Evolutionary conservation across 768 basidiomycete species (phyloP).

Genomic region (Dioszegia crocea): DNA sequence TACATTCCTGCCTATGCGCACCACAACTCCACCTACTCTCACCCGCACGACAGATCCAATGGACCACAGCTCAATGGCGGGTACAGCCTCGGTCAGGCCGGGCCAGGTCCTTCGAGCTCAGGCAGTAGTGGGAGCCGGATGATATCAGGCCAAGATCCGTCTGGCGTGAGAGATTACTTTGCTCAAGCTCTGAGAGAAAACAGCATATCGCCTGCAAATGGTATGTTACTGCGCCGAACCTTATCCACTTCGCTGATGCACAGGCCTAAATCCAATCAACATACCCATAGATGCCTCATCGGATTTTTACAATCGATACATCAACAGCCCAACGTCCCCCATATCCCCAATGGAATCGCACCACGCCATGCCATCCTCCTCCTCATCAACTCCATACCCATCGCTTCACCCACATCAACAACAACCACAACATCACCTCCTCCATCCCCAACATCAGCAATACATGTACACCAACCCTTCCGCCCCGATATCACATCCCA

Average conservation of each 20-base stretch:
- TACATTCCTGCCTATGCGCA: not conserved
- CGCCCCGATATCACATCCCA: too few relatives aligned
- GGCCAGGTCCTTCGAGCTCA: not conserved
- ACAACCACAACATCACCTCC: not conserved
- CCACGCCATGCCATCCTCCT: not conserved
- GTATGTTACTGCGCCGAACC: not conserved
- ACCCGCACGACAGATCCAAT: not conserved
- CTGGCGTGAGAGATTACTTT: not conserved
- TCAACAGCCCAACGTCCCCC: slow-evolving; percentile 3
- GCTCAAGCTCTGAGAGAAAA: slow-evolving; percentile 1
- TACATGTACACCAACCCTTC: too few relatives aligned
- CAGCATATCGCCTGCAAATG: slow-evolving; percentile 1
- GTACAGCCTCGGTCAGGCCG: not conserved
- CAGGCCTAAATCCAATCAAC: not conserved
- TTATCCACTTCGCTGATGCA: not conserved
- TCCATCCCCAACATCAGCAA: not conserved
- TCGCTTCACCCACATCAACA: not conserved
- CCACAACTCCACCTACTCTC: not conserved
- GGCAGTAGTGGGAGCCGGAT: not conserved
- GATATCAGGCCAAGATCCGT: not conserved
- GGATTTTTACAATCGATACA: not conserved
- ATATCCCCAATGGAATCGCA: not conserved
- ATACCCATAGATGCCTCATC: slow-evolving; percentile 1
- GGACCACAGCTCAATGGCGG: not conserved
- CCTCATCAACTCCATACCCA: not conserved